These are phyloP conservation scores for Ehretia macrophylla DNA, from an alignment of 257 asterid species.

Conservation along the genomic window DNA sequence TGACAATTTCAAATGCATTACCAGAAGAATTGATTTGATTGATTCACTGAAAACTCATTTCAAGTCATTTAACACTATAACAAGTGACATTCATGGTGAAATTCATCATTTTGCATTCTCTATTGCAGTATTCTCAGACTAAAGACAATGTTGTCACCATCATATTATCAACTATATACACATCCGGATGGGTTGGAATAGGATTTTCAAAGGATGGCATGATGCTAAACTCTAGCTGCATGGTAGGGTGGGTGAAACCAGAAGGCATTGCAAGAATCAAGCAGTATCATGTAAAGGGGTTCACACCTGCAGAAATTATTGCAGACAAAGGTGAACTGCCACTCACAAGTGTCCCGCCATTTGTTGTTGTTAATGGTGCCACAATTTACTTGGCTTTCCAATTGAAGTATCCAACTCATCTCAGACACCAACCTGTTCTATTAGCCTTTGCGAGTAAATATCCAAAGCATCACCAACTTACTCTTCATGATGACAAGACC, in stretches of 20 bases:
- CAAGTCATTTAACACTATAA: too few species aligned
- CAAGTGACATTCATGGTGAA: not conserved
- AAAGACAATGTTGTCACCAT: constrained; percentile 59
- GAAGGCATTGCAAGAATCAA: constrained; percentile 72
- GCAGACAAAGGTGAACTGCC: constrained; percentile 74
- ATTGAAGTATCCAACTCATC: constrained; percentile 49
- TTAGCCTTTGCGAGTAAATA: constrained; percentile 64
- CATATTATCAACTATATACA: constrained; percentile 69
- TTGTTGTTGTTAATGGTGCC: constrained; percentile 53
- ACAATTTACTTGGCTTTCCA: constrained; percentile 79
- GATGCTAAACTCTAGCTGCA: constrained; percentile 89
- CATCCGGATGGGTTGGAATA: constrained; percentile 92
- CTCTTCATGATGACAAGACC: constrained; percentile 73
- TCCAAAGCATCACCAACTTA: constrained; percentile 78
- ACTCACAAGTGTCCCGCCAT: constrained; percentile 68
- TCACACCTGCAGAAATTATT: constrained; percentile 56
- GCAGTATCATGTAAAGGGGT: constrained; percentile 64
- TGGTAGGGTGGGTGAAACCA: constrained; percentile 74
- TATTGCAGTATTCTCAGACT: constrained; percentile 65
- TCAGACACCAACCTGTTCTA: constrained; percentile 60
- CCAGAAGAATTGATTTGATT: too few species aligned
- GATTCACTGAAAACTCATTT: too few species aligned
- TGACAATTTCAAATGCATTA: too few species aligned
- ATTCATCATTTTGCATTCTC: not conserved
- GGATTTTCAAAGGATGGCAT: constrained; percentile 76